phyloP scores from a whole-genome alignment of 257 asterid species.

The Lycium barbarum region DNA sequence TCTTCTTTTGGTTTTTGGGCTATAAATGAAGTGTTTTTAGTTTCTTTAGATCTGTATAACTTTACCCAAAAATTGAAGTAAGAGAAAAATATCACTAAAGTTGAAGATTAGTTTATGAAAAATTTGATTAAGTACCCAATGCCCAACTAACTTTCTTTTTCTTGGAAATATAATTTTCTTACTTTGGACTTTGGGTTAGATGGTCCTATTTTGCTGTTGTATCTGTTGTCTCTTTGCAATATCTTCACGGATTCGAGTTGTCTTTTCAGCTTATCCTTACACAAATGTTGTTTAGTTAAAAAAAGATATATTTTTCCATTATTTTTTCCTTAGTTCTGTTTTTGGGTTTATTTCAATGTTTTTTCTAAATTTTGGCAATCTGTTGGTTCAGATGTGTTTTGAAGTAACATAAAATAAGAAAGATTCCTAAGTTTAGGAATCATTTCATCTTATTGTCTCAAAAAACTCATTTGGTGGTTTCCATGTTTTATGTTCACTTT shows the following conservation, averaged over 20 bases:
- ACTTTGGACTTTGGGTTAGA: neutral
- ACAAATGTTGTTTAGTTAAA: neutral
- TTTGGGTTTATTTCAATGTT: neutral
- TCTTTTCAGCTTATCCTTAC: neutral
- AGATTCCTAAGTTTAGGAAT: conserved; percentile 20
- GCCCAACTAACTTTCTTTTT: conserved; percentile 11
- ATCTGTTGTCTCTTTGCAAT: neutral
- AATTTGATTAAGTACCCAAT: conserved; percentile 14
- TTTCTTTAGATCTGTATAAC: conserved; percentile 33
- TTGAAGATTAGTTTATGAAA: neutral
- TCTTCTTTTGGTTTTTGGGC: neutral
- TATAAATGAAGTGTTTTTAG: neutral
- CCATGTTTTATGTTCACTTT: conserved; percentile 14
- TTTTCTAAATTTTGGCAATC: neutral
- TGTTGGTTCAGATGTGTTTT: neutral
- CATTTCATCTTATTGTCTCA: conserved; percentile 16
- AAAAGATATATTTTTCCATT: neutral
- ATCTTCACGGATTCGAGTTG: conserved; percentile 5
- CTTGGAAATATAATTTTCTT: neutral
- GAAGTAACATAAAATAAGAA: conserved; percentile 21
- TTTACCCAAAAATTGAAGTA: neutral
- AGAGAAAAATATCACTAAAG: neutral
- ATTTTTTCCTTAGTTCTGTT: neutral
- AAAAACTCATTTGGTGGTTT: conserved; percentile 26
- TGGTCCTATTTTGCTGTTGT: conserved; percentile 29